Evolutionary conservation across 1,284 basidiomycete genomes (phyloP), one percentile per base, ranked within the genome.

Genomic region (Thecaphora frezii): DNA sequence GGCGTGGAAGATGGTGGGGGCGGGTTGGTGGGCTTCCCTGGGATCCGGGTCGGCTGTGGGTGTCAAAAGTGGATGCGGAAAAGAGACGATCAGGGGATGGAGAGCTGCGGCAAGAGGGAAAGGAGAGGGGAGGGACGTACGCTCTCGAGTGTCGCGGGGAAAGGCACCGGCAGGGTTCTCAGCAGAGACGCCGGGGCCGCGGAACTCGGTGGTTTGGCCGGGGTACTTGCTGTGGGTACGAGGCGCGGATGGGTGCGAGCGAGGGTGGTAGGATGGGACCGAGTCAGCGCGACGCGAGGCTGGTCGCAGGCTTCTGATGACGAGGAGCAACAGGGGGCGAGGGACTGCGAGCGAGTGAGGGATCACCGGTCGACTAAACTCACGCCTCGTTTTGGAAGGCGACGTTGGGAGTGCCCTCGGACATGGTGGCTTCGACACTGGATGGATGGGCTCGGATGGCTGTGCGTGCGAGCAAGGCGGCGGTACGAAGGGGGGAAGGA

Each of bases 321-420:
- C n/a, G n/a, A n/a, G n/a, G n/a, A n/a, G n/a, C n/a, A n/a, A n/a
- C n/a, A 22, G 28, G 24, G 24, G n/a, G 28, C 5, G 18, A 12
- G 4, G 23, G n/a, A 24, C 19, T 22, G 25, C 36, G 26, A 25
- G 26, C 14, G n/a, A 16, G 9, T 8, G 26, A 23, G 19, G 40
- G 18, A n/a, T n/a, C n/a, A n/a, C n/a, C n/a, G n/a, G n/a, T n/a
- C n/a, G n/a, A n/a, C n/a, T n/a, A 16, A 10, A 58, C 63, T 19
- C 56, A 66, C 63, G 58, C 58, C 40, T 66, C 63, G 63, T 61
- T 66, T 44, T 66, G 63, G 50, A 66, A 66, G 19, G 63, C 58
- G 13, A 66, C 63, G 50, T 61, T 66, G 28, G 63, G 63, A 14
- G 58, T 66, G 16, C 63, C 63, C 38, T 64, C 57, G 24, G 60